These are phyloP conservation scores for Alternaria dauci DNA, from an alignment of 2,329 filamentous ascomycete genomes.

Conservation along the genomic window DNA sequence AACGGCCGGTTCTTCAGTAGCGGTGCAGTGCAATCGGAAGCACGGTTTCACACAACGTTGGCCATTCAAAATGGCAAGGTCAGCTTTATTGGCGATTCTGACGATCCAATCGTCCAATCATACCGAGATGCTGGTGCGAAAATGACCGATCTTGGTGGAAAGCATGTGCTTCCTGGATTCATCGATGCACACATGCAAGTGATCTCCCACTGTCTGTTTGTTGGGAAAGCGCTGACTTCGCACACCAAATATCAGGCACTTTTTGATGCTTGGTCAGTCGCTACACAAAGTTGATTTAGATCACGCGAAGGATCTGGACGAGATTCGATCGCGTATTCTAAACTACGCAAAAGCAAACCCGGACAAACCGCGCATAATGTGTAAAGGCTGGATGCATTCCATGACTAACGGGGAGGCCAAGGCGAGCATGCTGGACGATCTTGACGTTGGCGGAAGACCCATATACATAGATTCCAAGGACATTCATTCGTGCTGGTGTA, in stretches of 20 bases:
- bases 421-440: constrained; percentile 61
- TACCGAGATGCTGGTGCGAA: constrained; percentile 30
- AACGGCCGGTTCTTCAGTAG: constrained; percentile 40
- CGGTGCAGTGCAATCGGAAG: constrained; percentile 5
- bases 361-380: constrained; percentile 58
- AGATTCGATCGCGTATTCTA: constrained; percentile 60
- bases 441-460: constrained; percentile 56
- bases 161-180: constrained; percentile 62
- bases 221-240: not conserved
- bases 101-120: constrained; percentile 37
- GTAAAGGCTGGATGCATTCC: constrained; percentile 64
- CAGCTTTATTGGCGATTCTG: constrained; percentile 49
- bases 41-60: constrained; percentile 42
- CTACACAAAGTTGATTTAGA: constrained; percentile 62
- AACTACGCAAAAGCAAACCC: constrained; percentile 58
- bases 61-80: constrained; percentile 54
- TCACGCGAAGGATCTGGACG: constrained; percentile 56
- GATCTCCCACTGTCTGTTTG: not conserved
- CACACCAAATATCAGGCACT: constrained; percentile 37
- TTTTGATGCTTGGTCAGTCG: constrained; percentile 64
- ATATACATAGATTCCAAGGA: constrained; percentile 67
- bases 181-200: constrained; percentile 64
- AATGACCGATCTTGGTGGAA: constrained; percentile 48
- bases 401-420: constrained; percentile 63
- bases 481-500: constrained; percentile 66